These are phyloP conservation scores for Raphanus sativus DNA, from an alignment of 345 rosid species.

Conservation along the genomic window DNA sequence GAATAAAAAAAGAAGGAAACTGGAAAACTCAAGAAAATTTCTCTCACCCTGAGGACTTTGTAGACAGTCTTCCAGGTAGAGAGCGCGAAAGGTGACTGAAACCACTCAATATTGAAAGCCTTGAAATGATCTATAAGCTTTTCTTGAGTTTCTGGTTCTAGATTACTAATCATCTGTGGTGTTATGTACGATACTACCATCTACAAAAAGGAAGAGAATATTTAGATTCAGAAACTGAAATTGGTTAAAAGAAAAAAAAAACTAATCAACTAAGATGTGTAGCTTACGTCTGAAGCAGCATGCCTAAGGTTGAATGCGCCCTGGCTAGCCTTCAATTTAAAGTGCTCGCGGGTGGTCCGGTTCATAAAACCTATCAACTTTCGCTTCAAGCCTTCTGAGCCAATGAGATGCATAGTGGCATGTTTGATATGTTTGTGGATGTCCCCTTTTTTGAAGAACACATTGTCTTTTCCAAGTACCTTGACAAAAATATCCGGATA, in stretches of 20 bases:
- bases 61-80: conserved; percentile 20
- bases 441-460: background rate
- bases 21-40: background rate
- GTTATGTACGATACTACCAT: background rate
- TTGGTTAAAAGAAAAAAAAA: background rate
- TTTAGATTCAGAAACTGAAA: background rate
- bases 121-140: background rate
- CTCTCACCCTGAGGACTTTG: conserved; percentile 16
- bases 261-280: no score
- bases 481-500: no score
- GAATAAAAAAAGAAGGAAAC: background rate
- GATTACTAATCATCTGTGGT: conserved; percentile 13
- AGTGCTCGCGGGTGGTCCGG: conserved; percentile 9
- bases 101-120: conserved; percentile 18
- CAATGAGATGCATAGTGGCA: conserved; percentile 29
- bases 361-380: conserved; percentile 31
- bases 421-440: background rate
- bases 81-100: conserved; percentile 21
- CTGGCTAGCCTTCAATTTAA: conserved; percentile 29
- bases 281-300: background rate
- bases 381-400: conserved; percentile 36
- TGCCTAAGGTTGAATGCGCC: conserved; percentile 5
- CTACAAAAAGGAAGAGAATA: background rate
- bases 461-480: background rate
- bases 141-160: background rate